Evolutionary conservation across 108 stramenopile genomes (phyloP).

Genomic region (Skeletonema menzelii): DNA sequence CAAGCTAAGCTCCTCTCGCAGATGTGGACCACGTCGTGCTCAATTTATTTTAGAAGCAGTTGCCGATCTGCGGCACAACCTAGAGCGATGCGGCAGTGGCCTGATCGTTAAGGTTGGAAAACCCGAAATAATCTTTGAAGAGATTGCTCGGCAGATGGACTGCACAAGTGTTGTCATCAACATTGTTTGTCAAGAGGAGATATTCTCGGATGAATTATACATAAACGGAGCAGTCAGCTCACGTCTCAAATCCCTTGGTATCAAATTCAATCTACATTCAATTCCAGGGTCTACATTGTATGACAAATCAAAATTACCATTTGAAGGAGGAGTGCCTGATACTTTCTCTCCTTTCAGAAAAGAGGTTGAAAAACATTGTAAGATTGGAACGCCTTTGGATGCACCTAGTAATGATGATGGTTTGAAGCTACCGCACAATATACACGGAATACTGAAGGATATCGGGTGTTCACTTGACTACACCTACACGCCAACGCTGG

Average conservation of each 20-base stretch:
- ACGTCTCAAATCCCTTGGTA: neutral
- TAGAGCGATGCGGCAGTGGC: slow-evolving; percentile 48
- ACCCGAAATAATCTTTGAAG: slow-evolving; percentile 51
- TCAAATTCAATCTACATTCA: slow-evolving; percentile 23
- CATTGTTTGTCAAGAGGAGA: slow-evolving; percentile 57
- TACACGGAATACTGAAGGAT: neutral
- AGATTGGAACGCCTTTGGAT: neutral
- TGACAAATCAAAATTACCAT: slow-evolving; percentile 75
- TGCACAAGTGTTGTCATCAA: neutral
- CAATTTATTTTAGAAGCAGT: slow-evolving; percentile 68
- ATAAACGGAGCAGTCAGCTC: slow-evolving; percentile 43
- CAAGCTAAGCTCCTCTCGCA: slow-evolving; percentile 37
- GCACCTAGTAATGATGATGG: neutral
- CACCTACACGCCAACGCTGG: slow-evolving; percentile 44
- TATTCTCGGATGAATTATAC: slow-evolving; percentile 51
- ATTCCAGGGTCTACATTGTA: slow-evolving; percentile 86
- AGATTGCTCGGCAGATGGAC: neutral
- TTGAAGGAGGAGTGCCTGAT: slow-evolving; percentile 55
- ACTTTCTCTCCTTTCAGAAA: slow-evolving; percentile 85
- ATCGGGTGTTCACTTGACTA: slow-evolving; percentile 5
- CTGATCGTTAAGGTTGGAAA: slow-evolving; percentile 49
- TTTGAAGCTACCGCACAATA: neutral
- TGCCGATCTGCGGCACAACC: slow-evolving; percentile 45
- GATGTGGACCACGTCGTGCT: slow-evolving; percentile 64
- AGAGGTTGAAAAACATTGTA: slow-evolving; percentile 73